Evolutionary conservation across 352 stramenopile species (phyloP).

Genomic region (Peronosclerospora sorghi): DNA sequence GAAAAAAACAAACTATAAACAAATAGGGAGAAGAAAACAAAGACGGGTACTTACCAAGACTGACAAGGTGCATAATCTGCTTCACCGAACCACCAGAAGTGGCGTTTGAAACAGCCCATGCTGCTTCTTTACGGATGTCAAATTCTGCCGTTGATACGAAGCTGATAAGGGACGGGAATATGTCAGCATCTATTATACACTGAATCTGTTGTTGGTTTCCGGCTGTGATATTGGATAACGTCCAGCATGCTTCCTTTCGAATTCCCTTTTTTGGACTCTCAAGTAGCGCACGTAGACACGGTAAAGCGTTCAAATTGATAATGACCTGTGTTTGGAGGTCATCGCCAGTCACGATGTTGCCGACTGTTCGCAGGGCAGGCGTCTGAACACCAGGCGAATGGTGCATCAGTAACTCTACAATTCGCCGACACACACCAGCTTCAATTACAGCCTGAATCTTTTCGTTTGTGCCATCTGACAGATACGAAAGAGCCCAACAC

Average conservation of each 20-base stretch:
- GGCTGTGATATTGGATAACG: conserved; percentile 74
- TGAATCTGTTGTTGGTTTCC: conserved; percentile 63
- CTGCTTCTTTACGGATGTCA: conserved; percentile 80
- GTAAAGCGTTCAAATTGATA: conserved; percentile 41
- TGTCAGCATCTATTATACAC: conserved; percentile 62
- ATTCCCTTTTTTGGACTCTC: conserved; percentile 77
- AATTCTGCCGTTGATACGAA: conserved; percentile 54
- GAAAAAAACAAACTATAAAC: neutral
- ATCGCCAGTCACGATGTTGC: conserved; percentile 98
- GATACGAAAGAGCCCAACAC: conserved; percentile 98
- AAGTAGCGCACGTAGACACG: conserved; percentile 41
- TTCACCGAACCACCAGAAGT: conserved; percentile 68
- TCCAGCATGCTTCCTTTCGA: conserved; percentile 79
- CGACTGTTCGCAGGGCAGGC: conserved; percentile 91
- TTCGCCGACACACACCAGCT: conserved; percentile 86
- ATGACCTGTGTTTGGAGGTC: conserved; percentile 63
- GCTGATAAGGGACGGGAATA: conserved; percentile 56
- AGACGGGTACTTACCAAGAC: conserved; percentile 85
- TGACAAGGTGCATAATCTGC: conserved; percentile 96
- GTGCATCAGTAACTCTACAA: conserved; percentile 95
- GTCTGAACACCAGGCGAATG: conserved; percentile 90
- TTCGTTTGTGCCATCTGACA: conserved; percentile 95
- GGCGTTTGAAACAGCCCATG: conserved; percentile 80
- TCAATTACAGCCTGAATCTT: conserved; percentile 98
- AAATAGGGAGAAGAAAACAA: too few species aligned